Conservation (phyloP, 768 basidiomycete species). For the Leccinum incarnatum region DNA sequence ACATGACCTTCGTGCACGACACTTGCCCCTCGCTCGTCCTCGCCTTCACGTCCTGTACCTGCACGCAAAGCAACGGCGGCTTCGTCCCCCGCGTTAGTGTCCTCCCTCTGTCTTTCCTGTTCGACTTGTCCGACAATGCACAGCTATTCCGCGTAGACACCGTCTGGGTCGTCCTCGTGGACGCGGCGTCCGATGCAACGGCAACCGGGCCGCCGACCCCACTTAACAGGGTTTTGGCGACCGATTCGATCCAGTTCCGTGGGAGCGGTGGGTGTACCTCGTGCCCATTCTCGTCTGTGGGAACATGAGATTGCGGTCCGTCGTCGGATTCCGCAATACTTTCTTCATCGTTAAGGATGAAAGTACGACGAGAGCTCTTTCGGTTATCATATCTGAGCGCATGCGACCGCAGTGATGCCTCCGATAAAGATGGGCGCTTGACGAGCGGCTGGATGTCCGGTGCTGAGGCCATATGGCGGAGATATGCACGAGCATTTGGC, state of each 20-base stretch:
- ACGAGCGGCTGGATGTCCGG: constrained; percentile 40
- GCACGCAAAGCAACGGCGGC: constrained; percentile 35
- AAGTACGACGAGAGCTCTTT: constrained; percentile 30
- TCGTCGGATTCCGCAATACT: constrained; percentile 21
- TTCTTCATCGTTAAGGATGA: constrained; percentile 35
- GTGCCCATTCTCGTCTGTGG: constrained; percentile 33
- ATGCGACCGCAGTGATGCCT: constrained; percentile 35
- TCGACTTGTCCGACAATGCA: constrained; percentile 26
- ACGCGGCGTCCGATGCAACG: constrained; percentile 32
- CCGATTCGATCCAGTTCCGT: constrained; percentile 65
- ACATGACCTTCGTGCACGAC: constrained; percentile 55
- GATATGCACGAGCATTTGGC: constrained; percentile 61
- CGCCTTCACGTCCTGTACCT: constrained; percentile 32
- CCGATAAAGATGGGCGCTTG: constrained; percentile 33
- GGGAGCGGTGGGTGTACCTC: constrained; percentile 53
- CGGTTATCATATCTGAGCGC: constrained; percentile 16
- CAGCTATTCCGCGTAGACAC: constrained; percentile 24
- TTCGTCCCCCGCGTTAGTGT: constrained; percentile 1
- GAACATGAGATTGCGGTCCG: constrained; percentile 24
- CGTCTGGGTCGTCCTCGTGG: constrained; percentile 18
- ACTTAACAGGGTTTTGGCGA: constrained; percentile 63
- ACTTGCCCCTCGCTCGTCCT: constrained; percentile 36
- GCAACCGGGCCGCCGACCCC: constrained; percentile 40
- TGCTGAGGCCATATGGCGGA: constrained; percentile 72
- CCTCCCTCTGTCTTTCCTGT: constrained; percentile 21